These are phyloP conservation scores for Eimeria praecox DNA, from an alignment of 169 alveolate genomes.

Conservation along the genomic window DNA sequence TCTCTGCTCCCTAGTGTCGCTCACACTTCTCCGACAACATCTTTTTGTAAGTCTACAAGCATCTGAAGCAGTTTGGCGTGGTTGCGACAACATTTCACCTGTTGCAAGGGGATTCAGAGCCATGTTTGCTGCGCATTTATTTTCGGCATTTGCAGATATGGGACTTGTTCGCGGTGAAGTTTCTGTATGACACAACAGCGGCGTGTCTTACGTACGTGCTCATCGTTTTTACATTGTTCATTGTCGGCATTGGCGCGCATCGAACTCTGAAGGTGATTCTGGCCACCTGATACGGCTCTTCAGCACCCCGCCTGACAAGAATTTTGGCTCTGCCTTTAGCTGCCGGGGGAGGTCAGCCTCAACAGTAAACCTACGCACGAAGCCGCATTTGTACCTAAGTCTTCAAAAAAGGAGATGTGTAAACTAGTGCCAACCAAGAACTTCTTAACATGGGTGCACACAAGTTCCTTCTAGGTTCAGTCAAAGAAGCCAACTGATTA, in stretches of 20 bases:
- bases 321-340: neutral
- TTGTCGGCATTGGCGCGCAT: constrained; percentile 27
- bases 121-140: neutral
- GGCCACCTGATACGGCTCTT: neutral
- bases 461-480: neutral
- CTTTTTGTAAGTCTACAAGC: constrained; percentile 33
- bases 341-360: neutral
- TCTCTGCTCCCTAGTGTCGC: constrained; percentile 39
- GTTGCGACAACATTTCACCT: neutral
- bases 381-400: neutral
- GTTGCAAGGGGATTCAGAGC: neutral
- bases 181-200: constrained; percentile 37
- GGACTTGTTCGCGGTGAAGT: constrained; percentile 67
- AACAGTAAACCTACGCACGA: neutral
- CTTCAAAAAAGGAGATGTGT: neutral
- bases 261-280: constrained; percentile 3
- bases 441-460: neutral
- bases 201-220: constrained; percentile 43
- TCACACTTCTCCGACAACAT: constrained; percentile 41
- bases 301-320: neutral
- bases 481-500: neutral
- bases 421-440: neutral
- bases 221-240: neutral
- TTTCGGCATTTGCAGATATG: constrained; percentile 48
- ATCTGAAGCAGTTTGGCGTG: neutral